Evolutionary conservation across 2,329 filamentous ascomycete species (phyloP).

Genomic region (Fusarium sambucinum): DNA sequence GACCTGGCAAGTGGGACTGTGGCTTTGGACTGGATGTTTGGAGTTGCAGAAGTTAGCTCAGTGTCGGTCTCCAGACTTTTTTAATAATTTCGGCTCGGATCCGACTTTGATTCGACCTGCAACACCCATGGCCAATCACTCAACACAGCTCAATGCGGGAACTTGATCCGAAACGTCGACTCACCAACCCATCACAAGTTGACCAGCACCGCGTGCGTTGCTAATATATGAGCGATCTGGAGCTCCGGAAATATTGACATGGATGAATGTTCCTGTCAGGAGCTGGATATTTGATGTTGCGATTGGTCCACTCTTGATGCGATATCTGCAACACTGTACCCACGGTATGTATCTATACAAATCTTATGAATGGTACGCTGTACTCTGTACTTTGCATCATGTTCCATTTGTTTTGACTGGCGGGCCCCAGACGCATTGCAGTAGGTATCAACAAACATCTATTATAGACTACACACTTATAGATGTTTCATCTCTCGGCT

Average conservation of each 20-base stretch:
- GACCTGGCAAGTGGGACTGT: constrained; percentile 3
- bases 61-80: neutral
- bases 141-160: constrained; percentile 2
- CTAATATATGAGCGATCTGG: constrained; percentile 19
- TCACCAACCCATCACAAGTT: neutral
- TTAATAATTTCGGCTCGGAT: constrained; percentile 25
- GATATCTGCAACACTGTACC: constrained; percentile 16
- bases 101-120: constrained; percentile 23
- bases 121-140: constrained; percentile 11
- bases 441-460: constrained; percentile 17
- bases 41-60: constrained; percentile 2
- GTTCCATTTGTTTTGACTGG: constrained; percentile 16
- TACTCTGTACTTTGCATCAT: constrained; percentile 8
- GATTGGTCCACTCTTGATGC: constrained; percentile 19
- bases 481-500: constrained; percentile 10
- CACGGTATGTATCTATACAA: neutral
- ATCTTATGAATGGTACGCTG: neutral
- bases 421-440: neutral
- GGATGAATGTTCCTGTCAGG: constrained; percentile 1
- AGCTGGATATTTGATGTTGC: constrained; percentile 14
- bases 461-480: neutral
- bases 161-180: constrained; percentile 22
- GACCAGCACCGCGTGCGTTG: neutral
- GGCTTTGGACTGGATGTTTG: constrained; percentile 2
- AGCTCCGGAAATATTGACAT: constrained; percentile 14